Base-by-base conservation (phyloP, 2,329 filamentous ascomycete genomes). In the Alternaria arbusti region DNA sequence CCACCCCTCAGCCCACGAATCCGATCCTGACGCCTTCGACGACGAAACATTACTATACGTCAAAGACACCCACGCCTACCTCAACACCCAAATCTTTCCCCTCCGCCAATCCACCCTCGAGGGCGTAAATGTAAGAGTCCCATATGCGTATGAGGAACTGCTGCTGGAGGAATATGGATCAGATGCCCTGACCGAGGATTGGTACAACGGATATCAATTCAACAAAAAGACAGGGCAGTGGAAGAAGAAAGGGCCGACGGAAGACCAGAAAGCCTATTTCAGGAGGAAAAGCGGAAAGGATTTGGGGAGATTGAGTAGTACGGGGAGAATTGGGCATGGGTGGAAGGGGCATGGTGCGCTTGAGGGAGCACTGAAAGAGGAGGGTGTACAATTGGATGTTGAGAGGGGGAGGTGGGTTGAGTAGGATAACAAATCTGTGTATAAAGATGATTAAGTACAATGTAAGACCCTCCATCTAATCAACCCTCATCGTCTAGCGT, bases 1-100 rank as follows among this genome's bases (percentile, higher is more conserved):
- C 30, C 43, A 63, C 25, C 44, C 52, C 28, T 57, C 61, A n/a
- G 50, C 57, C 22, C 46, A 54, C 28, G 43, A 62, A 22, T 20
- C 44, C 23, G 45, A 47, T 12, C 49, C 49, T 15, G 44, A 61
- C 12, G 11, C 40, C 32, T 45, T 46, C 25, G 23, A 45, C 44
- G 30, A 32, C 9, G 36, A 52, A 30, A 51, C 57, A 3, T 54
- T 66, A 13, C 63, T 76, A 30, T 75, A 70, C 78, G 86, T 84
- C 71, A 89, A 89, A 72, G 87, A 89, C 74, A 79, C 78, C 9
- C 87, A 89, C 70, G 76, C 80, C 32, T 89, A 87, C 68, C 72
- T 81, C 67, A 83, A 83, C 61, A 78, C 82, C 32, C 83, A 87
- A 44, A 85, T 90, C 25, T 89, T 87, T 68, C 87, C 88, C 1